Conservation (phyloP, 75 land plant genomes). For the Picea glauca region DNA sequence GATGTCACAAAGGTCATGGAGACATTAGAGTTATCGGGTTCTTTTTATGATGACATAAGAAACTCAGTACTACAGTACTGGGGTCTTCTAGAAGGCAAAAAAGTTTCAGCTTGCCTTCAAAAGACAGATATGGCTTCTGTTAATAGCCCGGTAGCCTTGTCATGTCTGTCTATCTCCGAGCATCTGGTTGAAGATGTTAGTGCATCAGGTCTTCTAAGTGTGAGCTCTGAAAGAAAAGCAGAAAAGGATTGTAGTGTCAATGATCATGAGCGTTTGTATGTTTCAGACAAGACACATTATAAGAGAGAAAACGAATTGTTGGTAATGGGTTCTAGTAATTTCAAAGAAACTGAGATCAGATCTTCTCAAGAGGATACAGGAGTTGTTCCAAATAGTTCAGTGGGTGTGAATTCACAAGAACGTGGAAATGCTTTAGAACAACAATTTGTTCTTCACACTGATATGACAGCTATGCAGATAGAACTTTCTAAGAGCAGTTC, state of each 20-base stretch:
- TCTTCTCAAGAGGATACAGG: neutral
- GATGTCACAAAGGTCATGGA: constrained; percentile 48
- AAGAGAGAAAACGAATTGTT: neutral
- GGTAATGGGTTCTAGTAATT: neutral
- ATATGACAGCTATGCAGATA: neutral
- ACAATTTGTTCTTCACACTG: neutral
- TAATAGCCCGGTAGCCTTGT: neutral
- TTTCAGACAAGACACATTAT: neutral
- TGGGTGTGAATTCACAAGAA: neutral
- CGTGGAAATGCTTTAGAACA: neutral
- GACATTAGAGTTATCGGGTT: constrained; percentile 24
- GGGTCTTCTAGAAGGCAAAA: constrained; percentile 20
- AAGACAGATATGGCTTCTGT: neutral
- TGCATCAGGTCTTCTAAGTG: neutral
- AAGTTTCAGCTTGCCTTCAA: neutral
- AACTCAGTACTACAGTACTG: constrained; percentile 53
- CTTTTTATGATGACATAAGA: constrained; percentile 37
- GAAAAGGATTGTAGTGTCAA: neutral
- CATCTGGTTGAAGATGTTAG: neutral
- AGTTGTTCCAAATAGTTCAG: neutral
- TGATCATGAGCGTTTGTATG: neutral
- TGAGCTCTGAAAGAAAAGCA: neutral
- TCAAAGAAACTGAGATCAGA: neutral
- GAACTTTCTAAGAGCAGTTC: neutral
- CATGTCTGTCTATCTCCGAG: neutral